Evolutionary conservation across 257 asterid species (phyloP).

Genomic region (Solanum rostratum): DNA sequence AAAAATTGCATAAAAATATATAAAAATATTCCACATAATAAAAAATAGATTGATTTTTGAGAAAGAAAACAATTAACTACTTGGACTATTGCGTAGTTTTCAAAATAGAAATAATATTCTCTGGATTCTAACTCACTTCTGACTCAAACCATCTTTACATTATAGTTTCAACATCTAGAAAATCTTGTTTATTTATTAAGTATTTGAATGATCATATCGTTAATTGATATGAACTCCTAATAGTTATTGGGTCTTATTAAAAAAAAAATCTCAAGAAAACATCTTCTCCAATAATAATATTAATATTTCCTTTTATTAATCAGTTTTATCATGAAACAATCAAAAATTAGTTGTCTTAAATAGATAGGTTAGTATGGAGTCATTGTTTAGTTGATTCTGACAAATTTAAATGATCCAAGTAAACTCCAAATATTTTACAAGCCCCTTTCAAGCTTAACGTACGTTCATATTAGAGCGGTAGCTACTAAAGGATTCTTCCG

Average conservation of each 20-base stretch:
- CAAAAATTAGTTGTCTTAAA: background rate
- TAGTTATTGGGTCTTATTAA: background rate
- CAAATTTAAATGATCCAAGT: background rate
- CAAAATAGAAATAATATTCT: background rate
- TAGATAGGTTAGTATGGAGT: background rate
- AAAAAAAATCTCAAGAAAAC: background rate
- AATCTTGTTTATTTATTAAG: background rate
- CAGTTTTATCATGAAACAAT: background rate
- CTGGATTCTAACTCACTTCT: too few species aligned
- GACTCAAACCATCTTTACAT: background rate
- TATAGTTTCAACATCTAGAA: background rate
- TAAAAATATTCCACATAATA: background rate
- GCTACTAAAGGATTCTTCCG: too few species aligned
- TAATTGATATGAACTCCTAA: background rate
- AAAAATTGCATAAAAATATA: too few species aligned
- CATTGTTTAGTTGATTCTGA: background rate
- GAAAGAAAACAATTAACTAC: background rate
- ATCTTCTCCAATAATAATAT: background rate
- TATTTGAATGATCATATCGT: background rate
- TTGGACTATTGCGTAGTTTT: too few species aligned
- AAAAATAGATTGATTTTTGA: background rate
- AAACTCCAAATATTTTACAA: background rate
- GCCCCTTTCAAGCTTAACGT: too few species aligned
- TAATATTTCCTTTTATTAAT: background rate
- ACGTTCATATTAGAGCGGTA: too few species aligned